Evolutionary conservation across 768 basidiomycete species (phyloP).

Genomic region (Hypholoma sublateritium): DNA sequence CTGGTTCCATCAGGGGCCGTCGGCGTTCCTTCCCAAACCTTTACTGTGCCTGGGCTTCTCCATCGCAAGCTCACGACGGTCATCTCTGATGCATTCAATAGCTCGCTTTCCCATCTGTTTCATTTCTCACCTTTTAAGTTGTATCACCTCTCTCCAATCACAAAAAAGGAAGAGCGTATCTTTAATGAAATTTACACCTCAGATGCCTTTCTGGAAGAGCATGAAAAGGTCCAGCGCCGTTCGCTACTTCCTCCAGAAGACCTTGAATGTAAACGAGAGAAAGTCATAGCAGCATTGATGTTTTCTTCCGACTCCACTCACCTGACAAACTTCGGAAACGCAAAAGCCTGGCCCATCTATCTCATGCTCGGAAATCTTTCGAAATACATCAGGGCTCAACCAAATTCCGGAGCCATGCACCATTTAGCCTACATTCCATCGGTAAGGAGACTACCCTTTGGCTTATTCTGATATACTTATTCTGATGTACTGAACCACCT

Average conservation of each 20-base stretch:
- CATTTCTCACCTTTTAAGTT: background rate
- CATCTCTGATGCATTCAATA: background rate
- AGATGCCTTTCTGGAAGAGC: slow-evolving; percentile 21
- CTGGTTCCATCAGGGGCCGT: background rate
- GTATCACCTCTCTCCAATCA: background rate
- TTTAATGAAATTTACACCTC: slow-evolving; percentile 3
- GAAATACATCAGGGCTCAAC: slow-evolving; percentile 35
- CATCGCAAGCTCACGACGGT: background rate
- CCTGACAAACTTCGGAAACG: slow-evolving; percentile 30
- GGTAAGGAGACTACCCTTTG: slow-evolving; percentile 19
- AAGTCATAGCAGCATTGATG: slow-evolving; percentile 26
- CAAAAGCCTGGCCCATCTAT: slow-evolving; percentile 39
- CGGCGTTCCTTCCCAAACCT: background rate
- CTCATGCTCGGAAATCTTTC: slow-evolving; percentile 38
- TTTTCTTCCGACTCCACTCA: slow-evolving; percentile 25
- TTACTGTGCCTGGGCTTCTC: background rate
- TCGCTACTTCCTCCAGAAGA: slow-evolving; percentile 9
- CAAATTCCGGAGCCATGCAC: slow-evolving; percentile 31
- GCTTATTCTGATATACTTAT: too few relatives aligned
- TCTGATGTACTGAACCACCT: slow-evolving; percentile 12
- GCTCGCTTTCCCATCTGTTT: background rate
- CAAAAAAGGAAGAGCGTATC: background rate
- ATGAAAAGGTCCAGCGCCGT: slow-evolving; percentile 16
- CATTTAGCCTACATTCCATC: slow-evolving; percentile 44
- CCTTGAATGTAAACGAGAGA: slow-evolving; percentile 16